Evolutionary conservation across 2,329 filamentous ascomycete species (phyloP).

Genomic region (Monilinia fructigena): DNA sequence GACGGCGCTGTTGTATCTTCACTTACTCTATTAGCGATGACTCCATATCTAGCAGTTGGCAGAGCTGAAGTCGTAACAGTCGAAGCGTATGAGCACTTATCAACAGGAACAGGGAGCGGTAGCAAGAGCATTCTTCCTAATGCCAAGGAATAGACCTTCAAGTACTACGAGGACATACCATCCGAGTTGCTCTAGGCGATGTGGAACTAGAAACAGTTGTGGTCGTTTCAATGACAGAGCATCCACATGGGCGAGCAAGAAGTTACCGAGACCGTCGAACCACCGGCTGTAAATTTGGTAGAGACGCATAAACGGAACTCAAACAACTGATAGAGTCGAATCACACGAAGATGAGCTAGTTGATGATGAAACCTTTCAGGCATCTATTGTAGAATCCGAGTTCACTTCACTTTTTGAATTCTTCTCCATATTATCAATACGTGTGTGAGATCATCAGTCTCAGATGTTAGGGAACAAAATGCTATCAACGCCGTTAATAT

Average conservation of each 20-base stretch:
- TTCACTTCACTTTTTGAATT: rapidly evolving
- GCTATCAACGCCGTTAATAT: neutral
- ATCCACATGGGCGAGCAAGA: neutral
- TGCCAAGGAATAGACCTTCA: neutral
- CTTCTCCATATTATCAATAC: neutral
- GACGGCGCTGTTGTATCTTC: neutral
- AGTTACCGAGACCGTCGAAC: neutral
- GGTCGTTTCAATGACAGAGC: neutral
- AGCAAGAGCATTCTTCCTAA: neutral
- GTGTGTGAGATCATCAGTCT: neutral
- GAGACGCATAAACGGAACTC: neutral
- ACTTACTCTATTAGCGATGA: neutral
- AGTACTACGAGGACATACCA: neutral
- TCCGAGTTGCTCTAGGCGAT: neutral
- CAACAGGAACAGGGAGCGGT: neutral
- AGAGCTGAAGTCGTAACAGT: neutral
- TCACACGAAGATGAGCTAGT: neutral
- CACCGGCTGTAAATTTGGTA: neutral
- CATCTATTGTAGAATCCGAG: neutral
- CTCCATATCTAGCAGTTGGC: neutral
- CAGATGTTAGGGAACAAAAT: neutral
- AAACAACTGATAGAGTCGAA: neutral
- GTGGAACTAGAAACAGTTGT: neutral
- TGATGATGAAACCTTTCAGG: neutral
- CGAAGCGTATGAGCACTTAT: neutral